Conservation (phyloP, 306 rosid species). For the Lathyrus oleraceus region DNA sequence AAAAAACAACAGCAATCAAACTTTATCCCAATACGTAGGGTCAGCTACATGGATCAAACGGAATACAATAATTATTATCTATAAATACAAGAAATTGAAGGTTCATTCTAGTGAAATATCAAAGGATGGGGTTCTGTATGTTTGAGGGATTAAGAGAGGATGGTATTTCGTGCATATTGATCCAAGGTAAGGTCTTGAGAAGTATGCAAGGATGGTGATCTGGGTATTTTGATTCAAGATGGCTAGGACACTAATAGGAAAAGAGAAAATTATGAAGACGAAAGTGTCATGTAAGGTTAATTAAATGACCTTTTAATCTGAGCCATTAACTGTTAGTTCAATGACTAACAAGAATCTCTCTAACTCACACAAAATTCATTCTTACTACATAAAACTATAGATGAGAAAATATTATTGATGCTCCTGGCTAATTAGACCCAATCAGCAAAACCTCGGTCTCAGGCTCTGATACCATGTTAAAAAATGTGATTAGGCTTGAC, state of each 20-base stretch:
- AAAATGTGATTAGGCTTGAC: too few species aligned
- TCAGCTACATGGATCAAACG: not conserved
- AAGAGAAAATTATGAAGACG: not conserved
- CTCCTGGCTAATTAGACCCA: not conserved
- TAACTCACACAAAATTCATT: not conserved
- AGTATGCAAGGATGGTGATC: not conserved
- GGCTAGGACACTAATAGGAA: not conserved
- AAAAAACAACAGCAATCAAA: not conserved
- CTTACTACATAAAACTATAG: not conserved
- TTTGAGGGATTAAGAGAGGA: not conserved
- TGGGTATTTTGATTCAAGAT: not conserved
- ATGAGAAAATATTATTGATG: not conserved
- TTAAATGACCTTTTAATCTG: not conserved
- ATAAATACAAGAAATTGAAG: not conserved
- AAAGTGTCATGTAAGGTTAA: not conserved
- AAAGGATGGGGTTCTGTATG: not conserved
- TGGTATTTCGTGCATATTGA: not conserved
- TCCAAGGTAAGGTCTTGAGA: not conserved
- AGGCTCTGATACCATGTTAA: too few species aligned
- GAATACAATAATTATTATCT: not conserved
- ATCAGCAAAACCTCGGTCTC: not conserved
- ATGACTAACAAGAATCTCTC: not conserved
- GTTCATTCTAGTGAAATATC: not conserved
- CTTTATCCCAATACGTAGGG: too few species aligned
- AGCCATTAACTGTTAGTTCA: not conserved